Evolutionary conservation across 1,284 basidiomycete genomes (phyloP).

Genomic region (Cutaneotrichosporon sp.): DNA sequence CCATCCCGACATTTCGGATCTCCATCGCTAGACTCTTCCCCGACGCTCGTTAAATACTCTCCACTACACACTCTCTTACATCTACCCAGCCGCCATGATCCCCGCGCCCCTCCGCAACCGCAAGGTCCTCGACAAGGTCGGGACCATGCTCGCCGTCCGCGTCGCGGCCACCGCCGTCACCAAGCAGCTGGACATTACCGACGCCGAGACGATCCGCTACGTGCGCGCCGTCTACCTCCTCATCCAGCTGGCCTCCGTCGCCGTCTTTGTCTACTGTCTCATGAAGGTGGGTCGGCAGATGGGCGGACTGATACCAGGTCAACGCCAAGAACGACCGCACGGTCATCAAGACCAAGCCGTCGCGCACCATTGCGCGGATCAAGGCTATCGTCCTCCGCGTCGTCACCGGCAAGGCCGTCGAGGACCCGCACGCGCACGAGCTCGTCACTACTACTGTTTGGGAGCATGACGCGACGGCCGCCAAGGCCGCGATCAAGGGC

Average conservation of each 20-base stretch:
- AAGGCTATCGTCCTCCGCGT: constrained; percentile 1
- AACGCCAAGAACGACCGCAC: not conserved
- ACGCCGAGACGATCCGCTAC: not conserved
- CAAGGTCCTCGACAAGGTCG: constrained; percentile 9
- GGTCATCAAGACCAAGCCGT: constrained; percentile 2
- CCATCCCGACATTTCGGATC: not conserved
- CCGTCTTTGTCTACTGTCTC: constrained; percentile 1
- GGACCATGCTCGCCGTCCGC: constrained; percentile 9
- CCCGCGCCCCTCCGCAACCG: constrained; percentile 4
- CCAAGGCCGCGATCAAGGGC: not conserved
- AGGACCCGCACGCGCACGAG: not conserved
- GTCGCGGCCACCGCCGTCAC: constrained; percentile 1
- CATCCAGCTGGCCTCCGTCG: not conserved
- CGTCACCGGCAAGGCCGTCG: not conserved
- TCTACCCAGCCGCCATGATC: not conserved
- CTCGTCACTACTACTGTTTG: not conserved
- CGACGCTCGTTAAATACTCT: not conserved
- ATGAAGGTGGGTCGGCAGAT: not conserved
- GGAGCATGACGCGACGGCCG: not conserved
- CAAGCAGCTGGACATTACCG: not conserved
- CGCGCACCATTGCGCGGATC: not conserved
- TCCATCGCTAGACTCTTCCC: not conserved
- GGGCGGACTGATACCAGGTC: not conserved
- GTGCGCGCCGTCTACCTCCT: not conserved
- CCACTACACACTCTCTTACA: not conserved